phyloP scores from a whole-genome alignment of 129 eudicot species.

The Daucus carota region DNA sequence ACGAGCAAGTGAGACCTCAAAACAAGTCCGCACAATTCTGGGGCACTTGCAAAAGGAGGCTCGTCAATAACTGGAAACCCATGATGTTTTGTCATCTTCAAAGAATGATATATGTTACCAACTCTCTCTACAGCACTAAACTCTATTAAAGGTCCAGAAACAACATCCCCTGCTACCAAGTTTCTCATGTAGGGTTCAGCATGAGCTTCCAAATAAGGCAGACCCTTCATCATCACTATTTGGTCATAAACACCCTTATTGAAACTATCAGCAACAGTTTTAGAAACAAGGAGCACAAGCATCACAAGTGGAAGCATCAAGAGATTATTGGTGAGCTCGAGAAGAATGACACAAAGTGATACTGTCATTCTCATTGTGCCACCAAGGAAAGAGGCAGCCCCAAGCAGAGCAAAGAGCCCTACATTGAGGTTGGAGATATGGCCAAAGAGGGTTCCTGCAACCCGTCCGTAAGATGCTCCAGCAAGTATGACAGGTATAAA shows the following conservation, averaged over 20 bases:
- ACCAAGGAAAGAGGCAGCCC: conserved; percentile 94
- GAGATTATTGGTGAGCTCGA: conserved; percentile 80
- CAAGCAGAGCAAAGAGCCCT: conserved; percentile 87
- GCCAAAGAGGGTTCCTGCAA: conserved; percentile 50
- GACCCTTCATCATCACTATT: conserved; percentile 78
- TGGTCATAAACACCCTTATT: conserved; percentile 92
- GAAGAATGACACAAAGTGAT: conserved; percentile 83
- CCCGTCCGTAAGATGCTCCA: conserved; percentile 88
- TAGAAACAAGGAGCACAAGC: conserved; percentile 85
- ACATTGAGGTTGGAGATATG: conserved; percentile 51
- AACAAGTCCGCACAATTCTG: conserved; percentile 83
- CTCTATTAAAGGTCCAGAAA: conserved; percentile 74
- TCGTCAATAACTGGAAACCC: conserved; percentile 97
- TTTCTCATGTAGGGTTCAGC: conserved; percentile 93
- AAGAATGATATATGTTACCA: conserved; percentile 53
- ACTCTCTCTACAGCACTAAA: conserved; percentile 87
- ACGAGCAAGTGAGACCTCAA: conserved; percentile 89
- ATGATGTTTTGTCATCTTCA: conserved; percentile 60
- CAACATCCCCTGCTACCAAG: conserved; percentile 77
- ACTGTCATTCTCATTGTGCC: conserved; percentile 99
- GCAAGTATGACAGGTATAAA: conserved; percentile 96
- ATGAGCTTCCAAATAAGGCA: conserved; percentile 88
- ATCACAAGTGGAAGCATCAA: conserved; percentile 79
- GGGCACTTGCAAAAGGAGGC: conserved; percentile 82
- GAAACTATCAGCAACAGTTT: conserved; percentile 87